phyloP scores from a whole-genome alignment of 1,284 basidiomycete species.

The Apiotrichum brassicae region DNA sequence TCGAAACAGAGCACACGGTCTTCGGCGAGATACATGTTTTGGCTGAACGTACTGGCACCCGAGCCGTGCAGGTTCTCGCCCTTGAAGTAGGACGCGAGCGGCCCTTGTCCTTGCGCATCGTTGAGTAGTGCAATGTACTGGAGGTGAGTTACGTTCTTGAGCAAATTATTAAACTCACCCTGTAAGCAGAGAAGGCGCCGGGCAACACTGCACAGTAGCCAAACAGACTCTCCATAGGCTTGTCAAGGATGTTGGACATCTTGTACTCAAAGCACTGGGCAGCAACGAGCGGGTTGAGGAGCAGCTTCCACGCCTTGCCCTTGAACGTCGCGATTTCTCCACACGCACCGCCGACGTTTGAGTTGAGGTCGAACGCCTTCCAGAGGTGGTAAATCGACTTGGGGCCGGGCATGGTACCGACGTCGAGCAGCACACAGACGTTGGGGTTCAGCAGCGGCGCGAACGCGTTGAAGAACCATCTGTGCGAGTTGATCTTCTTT shows the following conservation, averaged over 20 bases:
- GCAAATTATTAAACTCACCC: conserved; percentile 24
- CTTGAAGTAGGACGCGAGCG: conserved; percentile 92
- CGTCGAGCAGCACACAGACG: conserved; percentile 61
- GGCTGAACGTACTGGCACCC: conserved; percentile 92
- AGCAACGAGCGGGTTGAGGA: conserved; percentile 82
- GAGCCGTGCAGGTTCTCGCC: conserved; percentile 85
- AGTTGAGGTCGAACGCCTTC: conserved; percentile 90
- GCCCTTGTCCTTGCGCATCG: conserved; percentile 74
- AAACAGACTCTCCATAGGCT: conserved; percentile 86
- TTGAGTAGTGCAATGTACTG: conserved; percentile 59
- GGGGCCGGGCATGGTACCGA: conserved; percentile 78
- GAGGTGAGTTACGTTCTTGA: neutral
- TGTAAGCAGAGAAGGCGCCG: conserved; percentile 88
- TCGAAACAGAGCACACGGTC: conserved; percentile 96
- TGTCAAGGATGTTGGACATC: conserved; percentile 80
- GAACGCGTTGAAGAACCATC: conserved; percentile 95
- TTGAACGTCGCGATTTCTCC: conserved; percentile 93
- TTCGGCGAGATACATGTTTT: conserved; percentile 50
- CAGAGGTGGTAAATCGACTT: conserved; percentile 81
- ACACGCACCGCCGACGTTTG: conserved; percentile 87
- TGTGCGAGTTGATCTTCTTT: conserved; percentile 92
- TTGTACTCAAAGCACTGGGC: conserved; percentile 95
- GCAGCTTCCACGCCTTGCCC: conserved; percentile 71
- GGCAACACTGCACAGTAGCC: conserved; percentile 76
- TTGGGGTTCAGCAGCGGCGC: conserved; percentile 54